Evolutionary conservation across 805 yeast species (phyloP).

Genomic region (Wickerhamomyces alni): DNA sequence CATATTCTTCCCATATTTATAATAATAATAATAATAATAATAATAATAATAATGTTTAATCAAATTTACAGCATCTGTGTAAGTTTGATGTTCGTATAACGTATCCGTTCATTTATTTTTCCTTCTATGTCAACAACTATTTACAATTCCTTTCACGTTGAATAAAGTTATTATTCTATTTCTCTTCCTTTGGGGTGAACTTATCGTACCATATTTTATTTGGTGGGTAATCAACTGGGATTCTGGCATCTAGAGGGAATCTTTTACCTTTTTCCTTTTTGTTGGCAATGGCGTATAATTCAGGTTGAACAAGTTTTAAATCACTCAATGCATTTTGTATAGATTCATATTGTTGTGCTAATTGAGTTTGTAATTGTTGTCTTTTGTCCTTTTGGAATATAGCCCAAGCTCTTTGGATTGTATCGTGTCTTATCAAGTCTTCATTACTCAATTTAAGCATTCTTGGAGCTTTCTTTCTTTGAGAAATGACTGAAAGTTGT

Average conservation of each 20-base stretch:
- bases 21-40: background rate
- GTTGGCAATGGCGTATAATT: constrained; percentile 59
- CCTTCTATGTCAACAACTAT: no score
- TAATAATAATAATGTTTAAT: no score
- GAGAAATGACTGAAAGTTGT: constrained; percentile 74
- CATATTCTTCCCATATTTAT: no score
- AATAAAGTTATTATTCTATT: constrained; percentile 1
- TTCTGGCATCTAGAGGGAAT: constrained; percentile 78
- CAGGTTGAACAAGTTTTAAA: constrained; percentile 45
- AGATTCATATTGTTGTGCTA: constrained; percentile 56
- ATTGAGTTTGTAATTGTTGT: constrained; percentile 32
- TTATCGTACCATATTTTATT: constrained; percentile 71
- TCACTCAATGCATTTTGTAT: constrained; percentile 71
- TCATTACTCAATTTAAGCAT: constrained; percentile 69
- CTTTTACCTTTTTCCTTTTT: constrained; percentile 45
- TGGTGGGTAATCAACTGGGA: constrained; percentile 90
- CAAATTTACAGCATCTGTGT: no score
- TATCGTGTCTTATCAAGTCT: constrained; percentile 79
- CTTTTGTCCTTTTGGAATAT: constrained; percentile 49
- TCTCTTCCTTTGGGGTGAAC: constrained; percentile 23
- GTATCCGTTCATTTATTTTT: no score
- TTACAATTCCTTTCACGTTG: no score
- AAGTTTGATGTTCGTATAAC: no score
- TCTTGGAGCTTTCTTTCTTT: constrained; percentile 83
- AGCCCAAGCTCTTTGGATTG: constrained; percentile 81